phyloP scores from a whole-genome alignment of 2,329 filamentous ascomycete species.

The Aspergillus sp. region DNA sequence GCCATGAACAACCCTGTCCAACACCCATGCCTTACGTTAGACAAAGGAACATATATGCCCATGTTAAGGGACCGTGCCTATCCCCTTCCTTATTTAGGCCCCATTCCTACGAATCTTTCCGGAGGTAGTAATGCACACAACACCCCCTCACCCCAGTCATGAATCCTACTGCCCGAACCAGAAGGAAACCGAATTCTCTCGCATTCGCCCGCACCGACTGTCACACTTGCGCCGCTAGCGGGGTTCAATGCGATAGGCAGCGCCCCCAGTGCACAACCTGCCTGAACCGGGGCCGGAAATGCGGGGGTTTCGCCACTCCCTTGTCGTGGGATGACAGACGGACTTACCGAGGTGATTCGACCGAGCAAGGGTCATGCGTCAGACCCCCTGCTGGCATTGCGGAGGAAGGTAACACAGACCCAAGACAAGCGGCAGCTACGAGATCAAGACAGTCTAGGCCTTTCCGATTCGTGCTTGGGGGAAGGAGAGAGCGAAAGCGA shows the following conservation, averaged over 20 bases:
- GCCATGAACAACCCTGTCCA: neutral
- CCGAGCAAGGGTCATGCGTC: neutral
- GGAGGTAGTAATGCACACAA: neutral
- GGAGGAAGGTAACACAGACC: neutral
- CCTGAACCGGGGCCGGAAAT: conserved; percentile 15
- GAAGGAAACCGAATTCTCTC: conserved; percentile 21
- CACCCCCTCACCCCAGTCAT: neutral
- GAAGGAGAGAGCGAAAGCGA: neutral
- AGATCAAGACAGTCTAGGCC: neutral
- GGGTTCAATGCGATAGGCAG: conserved; percentile 22
- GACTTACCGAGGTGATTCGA: neutral
- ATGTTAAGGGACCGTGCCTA: neutral
- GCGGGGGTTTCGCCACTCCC: conserved; percentile 12
- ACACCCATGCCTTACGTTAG: too few species aligned
- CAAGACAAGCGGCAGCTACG: neutral
- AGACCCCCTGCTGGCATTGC: neutral
- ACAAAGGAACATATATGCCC: neutral
- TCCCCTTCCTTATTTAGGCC: neutral
- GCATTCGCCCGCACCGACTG: conserved; percentile 25
- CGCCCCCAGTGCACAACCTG: conserved; percentile 23
- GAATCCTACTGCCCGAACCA: neutral
- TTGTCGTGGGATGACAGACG: conserved; percentile 17
- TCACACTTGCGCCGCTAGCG: conserved; percentile 21
- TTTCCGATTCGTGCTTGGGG: neutral
- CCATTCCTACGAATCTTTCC: neutral